Base-by-base conservation (phyloP, 371 early-diverging fungal genomes). In the Sporodiniella umbellata region DNA sequence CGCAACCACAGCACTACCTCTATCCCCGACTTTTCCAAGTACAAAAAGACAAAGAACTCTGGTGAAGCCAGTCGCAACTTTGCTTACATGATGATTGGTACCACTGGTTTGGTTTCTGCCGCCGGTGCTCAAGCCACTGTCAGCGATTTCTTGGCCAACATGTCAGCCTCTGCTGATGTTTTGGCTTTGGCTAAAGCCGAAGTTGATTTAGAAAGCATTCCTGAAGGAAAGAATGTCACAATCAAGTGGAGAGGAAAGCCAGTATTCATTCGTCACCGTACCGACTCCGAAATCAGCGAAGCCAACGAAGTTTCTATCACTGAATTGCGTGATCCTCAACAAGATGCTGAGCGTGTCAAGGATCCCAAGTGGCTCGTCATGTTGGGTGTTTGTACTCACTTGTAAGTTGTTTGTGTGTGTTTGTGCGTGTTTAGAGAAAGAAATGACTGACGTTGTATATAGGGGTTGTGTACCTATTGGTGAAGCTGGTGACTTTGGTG, bases 171-270 rank as follows among this genome's bases (percentile, higher is more conserved):
- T 28, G 95, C 95, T 49, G 97, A 97, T 83, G 96, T 96, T 26
- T 80, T 98, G 72, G 98, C 98, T 52, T 75, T 97, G 78, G 95
- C 96, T 64, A 96, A 95, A 86, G 93, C 92, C 28, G 98, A 98
- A 83, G 89, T 98, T 24, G 93, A 95, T 45, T 75, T 94, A 66
- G 79, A 74, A 56, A 61, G 87, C 40, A 94, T 98, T 66, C 98
- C 98, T 30, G 93, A 95, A 62, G 98, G 97, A 51, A 95, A 92
- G 82, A 96, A 96, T 57, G 88, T 96, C 49, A 89, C 92, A 28
- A 80, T 98, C 79, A 98, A 96, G 85, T 98, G 98, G 98, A 87
- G 97, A 61, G 98, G 98, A 72, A 98, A 98, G 86, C 98, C 98
- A 52, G 90, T 98, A 51, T 94, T 96, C 70, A 89, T 98, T 62